Percentiles rank a stretch among this genome's conserved stretches.
These are phyloP conservation scores for Lasiodiplodia gonubiensis DNA, from an alignment of 2,329 filamentous ascomycete species.

Conservation along the genomic window DNA sequence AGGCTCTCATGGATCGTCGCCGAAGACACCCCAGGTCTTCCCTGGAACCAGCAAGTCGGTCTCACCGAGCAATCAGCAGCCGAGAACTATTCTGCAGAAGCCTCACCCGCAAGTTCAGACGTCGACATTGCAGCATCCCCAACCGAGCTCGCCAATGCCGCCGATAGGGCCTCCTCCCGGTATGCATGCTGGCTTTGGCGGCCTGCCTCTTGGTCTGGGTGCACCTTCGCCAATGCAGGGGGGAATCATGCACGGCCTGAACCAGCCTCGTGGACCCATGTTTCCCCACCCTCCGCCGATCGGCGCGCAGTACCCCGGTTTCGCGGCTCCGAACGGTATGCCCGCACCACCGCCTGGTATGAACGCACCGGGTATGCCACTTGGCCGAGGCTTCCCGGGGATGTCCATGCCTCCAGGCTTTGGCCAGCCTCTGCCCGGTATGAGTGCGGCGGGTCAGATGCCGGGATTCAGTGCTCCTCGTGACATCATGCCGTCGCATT, in stretches of 20 bases:
- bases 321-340: conserved; percentile 56
- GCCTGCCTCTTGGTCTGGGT: conserved; percentile 56
- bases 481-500: conserved; percentile 63
- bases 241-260: conserved; percentile 51
- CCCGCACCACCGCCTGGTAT: conserved; percentile 63
- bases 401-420: conserved; percentile 65
- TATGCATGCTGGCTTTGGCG: conserved; percentile 59
- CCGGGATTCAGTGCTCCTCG: conserved; percentile 43
- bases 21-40: conserved; percentile 67
- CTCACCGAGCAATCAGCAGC: conserved; percentile 69
- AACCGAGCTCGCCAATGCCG: conserved; percentile 67
- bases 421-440: conserved; percentile 49
- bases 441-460: conserved; percentile 43
- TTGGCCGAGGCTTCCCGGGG: conserved; percentile 59
- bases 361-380: conserved; percentile 65
- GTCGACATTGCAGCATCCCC: conserved; percentile 59
- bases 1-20: conserved; percentile 70
- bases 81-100: conserved; percentile 68
- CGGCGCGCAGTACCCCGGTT: conserved; percentile 60
- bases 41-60: conserved; percentile 58
- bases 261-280: conserved; percentile 48
- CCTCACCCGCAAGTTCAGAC: conserved; percentile 50
- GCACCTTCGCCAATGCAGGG: conserved; percentile 35
- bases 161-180: conserved; percentile 65
- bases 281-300: conserved; percentile 60